A percentile compares a stretch with the other conserved stretches of the same genome.
Conservation (phyloP, 2,329 filamentous ascomycete genomes). For the Tolypocladium cylindrosporum region DNA sequence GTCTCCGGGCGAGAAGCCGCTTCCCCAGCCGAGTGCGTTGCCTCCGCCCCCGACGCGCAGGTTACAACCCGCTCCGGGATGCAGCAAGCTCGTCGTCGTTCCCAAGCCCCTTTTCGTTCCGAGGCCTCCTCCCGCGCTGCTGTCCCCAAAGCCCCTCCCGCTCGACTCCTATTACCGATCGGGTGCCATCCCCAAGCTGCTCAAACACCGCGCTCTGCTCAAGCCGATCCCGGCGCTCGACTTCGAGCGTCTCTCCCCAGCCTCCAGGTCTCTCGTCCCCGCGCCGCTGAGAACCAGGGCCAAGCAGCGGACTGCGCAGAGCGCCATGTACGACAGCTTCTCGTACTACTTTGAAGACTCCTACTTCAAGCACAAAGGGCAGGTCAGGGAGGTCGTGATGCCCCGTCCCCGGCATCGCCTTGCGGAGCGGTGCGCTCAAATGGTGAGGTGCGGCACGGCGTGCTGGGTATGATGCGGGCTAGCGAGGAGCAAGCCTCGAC, state of each 20-base stretch:
- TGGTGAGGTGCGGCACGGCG: not conserved
- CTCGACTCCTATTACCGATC: not conserved
- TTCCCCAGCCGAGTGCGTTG: not conserved
- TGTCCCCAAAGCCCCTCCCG: not conserved
- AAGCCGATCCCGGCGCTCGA: not conserved
- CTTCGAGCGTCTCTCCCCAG: not conserved
- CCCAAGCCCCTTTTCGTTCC: too few relatives aligned
- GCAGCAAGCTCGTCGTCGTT: not conserved
- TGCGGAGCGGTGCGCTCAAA: not conserved
- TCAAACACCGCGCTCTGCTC: not conserved
- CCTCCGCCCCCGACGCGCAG: not conserved
- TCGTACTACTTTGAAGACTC: not conserved
- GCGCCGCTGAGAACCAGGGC: not conserved
- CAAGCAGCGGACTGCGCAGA: not conserved
- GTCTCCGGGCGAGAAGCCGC: not conserved
- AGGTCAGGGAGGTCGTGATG: not conserved
- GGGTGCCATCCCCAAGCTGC: not conserved
- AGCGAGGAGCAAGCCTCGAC: too few relatives aligned
- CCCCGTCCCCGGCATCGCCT: not conserved
- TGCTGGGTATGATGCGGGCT: not conserved
- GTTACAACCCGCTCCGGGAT: too few relatives aligned
- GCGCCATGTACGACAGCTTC: not conserved
- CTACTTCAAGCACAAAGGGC: not conserved
- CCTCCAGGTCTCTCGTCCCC: not conserved
- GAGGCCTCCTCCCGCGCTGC: not conserved